Conservation (phyloP, 208 protist species). For the Trypanosomatidae sp. region DNA sequence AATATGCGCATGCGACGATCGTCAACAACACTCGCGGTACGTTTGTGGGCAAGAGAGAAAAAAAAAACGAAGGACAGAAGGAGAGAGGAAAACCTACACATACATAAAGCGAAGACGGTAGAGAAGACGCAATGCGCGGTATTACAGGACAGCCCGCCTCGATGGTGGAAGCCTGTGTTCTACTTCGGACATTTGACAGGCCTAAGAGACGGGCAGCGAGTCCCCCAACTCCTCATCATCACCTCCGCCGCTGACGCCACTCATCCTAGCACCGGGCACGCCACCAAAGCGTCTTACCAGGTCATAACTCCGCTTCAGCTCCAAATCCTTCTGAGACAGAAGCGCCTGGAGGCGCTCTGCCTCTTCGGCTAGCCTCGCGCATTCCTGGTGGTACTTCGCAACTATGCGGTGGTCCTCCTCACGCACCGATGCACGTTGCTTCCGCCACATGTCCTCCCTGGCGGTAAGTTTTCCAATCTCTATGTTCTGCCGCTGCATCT, state of each 20-base stretch:
- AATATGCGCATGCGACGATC: background rate
- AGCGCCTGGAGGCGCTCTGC: slow-evolving; percentile 45
- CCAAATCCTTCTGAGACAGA: slow-evolving; percentile 44
- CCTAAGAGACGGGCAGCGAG: background rate
- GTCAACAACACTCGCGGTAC: background rate
- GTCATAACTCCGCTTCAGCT: slow-evolving; percentile 56
- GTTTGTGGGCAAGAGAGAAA: background rate
- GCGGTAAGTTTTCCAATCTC: slow-evolving; percentile 10
- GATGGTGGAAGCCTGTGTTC: background rate
- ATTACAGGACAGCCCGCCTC: too few relatives aligned
- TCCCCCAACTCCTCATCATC: background rate
- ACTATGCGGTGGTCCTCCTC: slow-evolving; percentile 37
- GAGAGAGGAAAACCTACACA: background rate
- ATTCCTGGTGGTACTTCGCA: slow-evolving; percentile 43
- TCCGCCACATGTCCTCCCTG: slow-evolving; percentile 30
- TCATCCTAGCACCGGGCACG: background rate
- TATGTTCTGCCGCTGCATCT: slow-evolving; percentile 34
- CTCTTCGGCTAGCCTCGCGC: slow-evolving; percentile 43
- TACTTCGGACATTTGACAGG: background rate
- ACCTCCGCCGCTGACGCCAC: too few relatives aligned
- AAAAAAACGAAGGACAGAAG: background rate
- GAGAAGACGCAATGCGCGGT: background rate
- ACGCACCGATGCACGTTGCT: slow-evolving; percentile 31
- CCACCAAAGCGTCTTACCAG: slow-evolving; percentile 1
- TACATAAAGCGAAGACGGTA: background rate